A percentile compares a stretch with the other conserved stretches of the same genome.
Evolutionary conservation across 164 flowering plant species (phyloP).

Genomic region (Nymphaea thermarum): DNA sequence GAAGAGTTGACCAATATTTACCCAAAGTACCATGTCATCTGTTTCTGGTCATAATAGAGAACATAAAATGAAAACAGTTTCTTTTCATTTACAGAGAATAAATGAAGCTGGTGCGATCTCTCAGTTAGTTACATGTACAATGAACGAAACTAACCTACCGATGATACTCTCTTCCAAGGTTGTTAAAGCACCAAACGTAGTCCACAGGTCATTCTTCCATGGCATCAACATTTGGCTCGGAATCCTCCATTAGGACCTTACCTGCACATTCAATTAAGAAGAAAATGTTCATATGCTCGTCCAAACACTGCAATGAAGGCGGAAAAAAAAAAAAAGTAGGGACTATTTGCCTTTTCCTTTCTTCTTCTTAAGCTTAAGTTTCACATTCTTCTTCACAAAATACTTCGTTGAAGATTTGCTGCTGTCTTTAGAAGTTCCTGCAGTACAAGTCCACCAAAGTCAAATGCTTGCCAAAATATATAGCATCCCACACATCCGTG

Average conservation of each 20-base stretch:
- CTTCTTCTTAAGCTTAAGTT: conserved; percentile 14
- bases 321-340: not conserved
- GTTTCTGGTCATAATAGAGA: too few species aligned
- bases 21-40: too few species aligned
- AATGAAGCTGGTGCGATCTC: too few species aligned
- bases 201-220: conserved; percentile 15
- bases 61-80: too few species aligned
- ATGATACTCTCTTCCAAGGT: too few species aligned
- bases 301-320: too few species aligned
- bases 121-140: not conserved
- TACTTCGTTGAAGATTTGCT: conserved; percentile 10
- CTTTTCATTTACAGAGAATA: too few species aligned
- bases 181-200: too few species aligned
- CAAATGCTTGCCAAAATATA: too few species aligned
- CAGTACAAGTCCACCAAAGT: too few species aligned
- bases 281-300: not conserved
- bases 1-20: too few species aligned
- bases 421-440: conserved; percentile 17
- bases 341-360: conserved; percentile 15
- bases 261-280: conserved; percentile 1
- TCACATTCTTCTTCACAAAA: conserved; percentile 18
- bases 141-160: not conserved
- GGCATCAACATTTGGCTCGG: conserved; percentile 10
- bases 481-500: too few species aligned
- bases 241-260: conserved; percentile 6